phyloP scores from a whole-genome alignment of 2,329 filamentous ascomycete genomes.

The Sporothrix inflata region DNA sequence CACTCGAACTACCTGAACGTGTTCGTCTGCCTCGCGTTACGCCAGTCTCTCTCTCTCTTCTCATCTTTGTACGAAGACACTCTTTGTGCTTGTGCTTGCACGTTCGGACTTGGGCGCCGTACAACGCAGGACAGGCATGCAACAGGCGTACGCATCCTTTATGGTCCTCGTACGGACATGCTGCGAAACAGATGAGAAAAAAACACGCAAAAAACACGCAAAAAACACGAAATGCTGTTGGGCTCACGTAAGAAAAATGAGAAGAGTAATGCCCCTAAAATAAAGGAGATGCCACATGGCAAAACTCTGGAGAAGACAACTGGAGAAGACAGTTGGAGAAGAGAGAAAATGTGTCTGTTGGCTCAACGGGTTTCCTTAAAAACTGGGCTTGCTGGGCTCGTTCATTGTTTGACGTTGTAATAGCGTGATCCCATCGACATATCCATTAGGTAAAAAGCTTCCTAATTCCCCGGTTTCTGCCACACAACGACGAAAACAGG shows the following conservation, averaged over 20 bases:
- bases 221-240: not conserved
- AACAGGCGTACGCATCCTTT: not conserved
- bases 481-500: not conserved
- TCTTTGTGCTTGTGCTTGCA: not conserved
- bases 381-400: too few species aligned
- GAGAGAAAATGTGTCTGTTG: not conserved
- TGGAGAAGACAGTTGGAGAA: too few species aligned
- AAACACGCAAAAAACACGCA: not conserved
- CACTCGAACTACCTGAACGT: not conserved
- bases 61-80: too few species aligned
- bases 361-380: too few species aligned
- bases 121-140: not conserved
- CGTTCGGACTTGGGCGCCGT: constrained; percentile 1
- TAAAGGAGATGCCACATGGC: not conserved
- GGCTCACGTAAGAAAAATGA: not conserved
- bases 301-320: not conserved
- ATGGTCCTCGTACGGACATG: not conserved
- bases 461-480: constrained; percentile 1
- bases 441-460: constrained; percentile 19
- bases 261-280: not conserved
- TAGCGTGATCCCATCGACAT: not conserved
- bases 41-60: not conserved
- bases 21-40: not conserved
- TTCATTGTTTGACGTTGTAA: not conserved
- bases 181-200: not conserved